These are phyloP conservation scores for Fusarium continuum DNA, from an alignment of 2,329 filamentous ascomycete genomes.

Conservation along the genomic window DNA sequence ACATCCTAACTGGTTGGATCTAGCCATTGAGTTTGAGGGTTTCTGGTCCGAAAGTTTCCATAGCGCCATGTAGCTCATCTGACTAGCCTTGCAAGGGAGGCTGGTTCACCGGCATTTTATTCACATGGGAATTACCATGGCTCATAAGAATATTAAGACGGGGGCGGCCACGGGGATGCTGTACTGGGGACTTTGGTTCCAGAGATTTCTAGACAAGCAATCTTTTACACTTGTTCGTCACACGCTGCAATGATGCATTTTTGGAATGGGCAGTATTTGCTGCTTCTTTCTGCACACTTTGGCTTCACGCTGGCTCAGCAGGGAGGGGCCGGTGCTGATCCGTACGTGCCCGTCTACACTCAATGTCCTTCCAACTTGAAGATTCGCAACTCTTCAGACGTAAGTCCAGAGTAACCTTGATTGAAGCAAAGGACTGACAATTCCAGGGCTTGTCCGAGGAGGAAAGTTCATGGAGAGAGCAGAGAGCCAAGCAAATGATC, in stretches of 20 bases:
- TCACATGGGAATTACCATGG: neutral
- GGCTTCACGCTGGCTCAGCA: neutral
- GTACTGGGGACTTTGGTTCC: too few species aligned
- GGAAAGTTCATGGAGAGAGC: conserved; percentile 36
- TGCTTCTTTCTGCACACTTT: neutral
- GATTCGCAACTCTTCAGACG: conserved; percentile 18
- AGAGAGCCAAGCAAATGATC: conserved; percentile 34
- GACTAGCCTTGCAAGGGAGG: neutral
- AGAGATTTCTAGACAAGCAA: neutral
- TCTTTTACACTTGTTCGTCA: neutral
- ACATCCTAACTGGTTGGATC: conserved; percentile 4
- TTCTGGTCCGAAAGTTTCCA: conserved; percentile 6
- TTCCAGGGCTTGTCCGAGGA: conserved; percentile 35
- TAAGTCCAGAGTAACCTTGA: accelerated
- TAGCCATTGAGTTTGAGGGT: conserved; percentile 4
- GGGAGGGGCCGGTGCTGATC: neutral
- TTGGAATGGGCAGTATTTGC: neutral
- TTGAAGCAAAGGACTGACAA: accelerated
- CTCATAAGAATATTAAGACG: neutral
- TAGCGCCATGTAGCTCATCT: neutral
- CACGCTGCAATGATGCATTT: neutral
- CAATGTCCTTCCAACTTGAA: conserved; percentile 16
- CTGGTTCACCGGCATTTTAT: neutral
- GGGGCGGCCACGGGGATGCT: neutral
- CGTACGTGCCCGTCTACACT: conserved; percentile 26